Base-by-base conservation (phyloP, 768 basidiomycete genomes). In the Amylocystis lapponica region DNA sequence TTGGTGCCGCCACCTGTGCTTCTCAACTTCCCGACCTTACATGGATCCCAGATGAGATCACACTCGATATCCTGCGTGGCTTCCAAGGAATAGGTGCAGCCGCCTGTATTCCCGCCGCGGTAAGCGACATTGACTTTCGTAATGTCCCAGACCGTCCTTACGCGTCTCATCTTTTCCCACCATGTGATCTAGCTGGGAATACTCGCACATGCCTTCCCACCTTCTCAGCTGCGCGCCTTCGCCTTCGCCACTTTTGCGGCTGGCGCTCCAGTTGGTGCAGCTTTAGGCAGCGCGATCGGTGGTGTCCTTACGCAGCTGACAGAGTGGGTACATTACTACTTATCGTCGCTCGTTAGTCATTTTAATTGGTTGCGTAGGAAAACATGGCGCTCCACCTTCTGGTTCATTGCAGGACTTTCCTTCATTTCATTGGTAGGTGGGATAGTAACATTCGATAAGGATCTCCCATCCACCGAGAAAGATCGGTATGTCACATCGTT, bases 221-320 rank as follows among this genome's bases (percentile, higher is more conserved):
- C 75, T 0, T 82, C 83, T 1, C 67, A 67, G 11, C 71, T 80
- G 0, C 76, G 92, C 9, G 79, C 86, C 1, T 61, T 79, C 1
- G 92, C 89, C 0, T 95, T 94, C 49, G 78, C 92, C 0, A 79
- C 83, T 0, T 94, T 92, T 50, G 73, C 83, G 1, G 87, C 89
- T 0, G 93, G 93, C 21, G 87, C 85, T 1, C 90, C 92, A 0
- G 56, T 93, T 5, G 92, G 92, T 0, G 84, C 74, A 0, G 83
- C 78, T 0, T 63, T 91, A 12, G 90, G 92, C 1, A 70, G 70
- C 23, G 63, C 79, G 0, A 46, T 89, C 1, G 89, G 90, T 14
- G 88, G 86, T n/a, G 64, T 82, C 1, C 61, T 89, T 16, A 85
- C 81, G 0, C 74, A 88, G 52, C 65, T 70, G 7, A 63, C 64